Evolutionary conservation across 164 flowering plant species (phyloP), one percentile per base, ranked within the genome.

Genomic region (Chimonanthus praecox): DNA sequence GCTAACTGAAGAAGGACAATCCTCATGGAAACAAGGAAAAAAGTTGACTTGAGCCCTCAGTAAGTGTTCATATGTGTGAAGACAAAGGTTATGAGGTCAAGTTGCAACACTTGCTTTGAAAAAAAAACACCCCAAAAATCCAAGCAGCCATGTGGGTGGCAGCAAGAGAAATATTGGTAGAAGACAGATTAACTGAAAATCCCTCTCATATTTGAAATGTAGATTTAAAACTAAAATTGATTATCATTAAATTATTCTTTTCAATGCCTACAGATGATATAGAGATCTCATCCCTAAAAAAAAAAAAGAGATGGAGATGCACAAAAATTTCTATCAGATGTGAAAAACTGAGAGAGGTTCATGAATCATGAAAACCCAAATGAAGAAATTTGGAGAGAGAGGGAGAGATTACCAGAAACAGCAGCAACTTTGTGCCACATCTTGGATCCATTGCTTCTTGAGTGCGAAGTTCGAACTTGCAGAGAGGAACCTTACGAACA

Each of bases 401-500:
- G 44, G 47, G 66, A 67, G 71, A 72, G 67, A 62, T 21, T 78
- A 92, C 96, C 96, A 48, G 94, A 92, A 74, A 92, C 2, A 47
- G 88, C 94, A 79, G 97, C 94, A 20, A 88, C 92, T 77, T 86
- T 88, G 84, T 92, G 97, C 97, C 96, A 90, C 49, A 82, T n/a
- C 33, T 60, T 81, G 77, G 91, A 86, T 89, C 78, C 95, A 92
- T 90, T 68, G 49, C 64, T 49, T 65, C 51, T 60, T n/a, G 11
- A 58, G 43, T 70, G 46, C 13, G 5, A 21, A 47, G 20, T 9
- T 0, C n/a, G 60, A 13, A 54, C 4, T 13, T 54, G 15, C 60
- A 54, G 16, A 4, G 6, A 51, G 13, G 3, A 54, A 13, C 16
- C 60, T 15, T 54, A 20, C n/a, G 6, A 54, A 10, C 16, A 11